Conservation (phyloP, 129 eudicot genomes). For the Flaveria sonorensis region DNA sequence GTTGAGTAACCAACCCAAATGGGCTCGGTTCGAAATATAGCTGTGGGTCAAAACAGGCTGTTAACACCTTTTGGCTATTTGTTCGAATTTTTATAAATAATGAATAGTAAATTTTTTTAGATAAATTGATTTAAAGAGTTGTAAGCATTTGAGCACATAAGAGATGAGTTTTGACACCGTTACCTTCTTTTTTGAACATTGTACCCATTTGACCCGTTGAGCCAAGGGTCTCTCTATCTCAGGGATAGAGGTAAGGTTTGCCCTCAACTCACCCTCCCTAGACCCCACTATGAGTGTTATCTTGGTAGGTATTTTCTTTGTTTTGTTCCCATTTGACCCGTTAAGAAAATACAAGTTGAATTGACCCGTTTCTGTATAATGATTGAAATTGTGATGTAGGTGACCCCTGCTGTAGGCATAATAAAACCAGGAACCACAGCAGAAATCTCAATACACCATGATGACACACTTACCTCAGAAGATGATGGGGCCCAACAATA, state of each 20-base stretch:
- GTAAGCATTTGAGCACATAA: neutral
- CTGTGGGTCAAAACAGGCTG: neutral
- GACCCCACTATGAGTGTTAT: no score
- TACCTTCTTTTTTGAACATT: neutral
- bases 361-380: neutral
- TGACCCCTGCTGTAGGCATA: constrained; percentile 78
- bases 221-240: no score
- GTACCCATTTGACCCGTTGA: no score
- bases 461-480: constrained; percentile 60
- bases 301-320: no score
- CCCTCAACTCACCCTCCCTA: no score
- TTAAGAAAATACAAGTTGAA: neutral
- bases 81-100: neutral
- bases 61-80: neutral
- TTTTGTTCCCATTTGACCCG: neutral
- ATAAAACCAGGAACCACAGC: constrained; percentile 58
- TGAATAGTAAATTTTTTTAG: neutral
- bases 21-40: neutral
- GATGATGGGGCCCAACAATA: constrained; percentile 66
- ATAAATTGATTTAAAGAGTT: neutral
- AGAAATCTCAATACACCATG: constrained; percentile 63
- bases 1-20: constrained; percentile 3
- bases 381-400: constrained; percentile 43
- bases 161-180: neutral
- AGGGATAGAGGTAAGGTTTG: no score